A percentile compares a stretch with the other conserved stretches of the same genome.
Conservation (phyloP, 495 filamentous ascomycete species). For the Lasiosphaeria miniovina region DNA sequence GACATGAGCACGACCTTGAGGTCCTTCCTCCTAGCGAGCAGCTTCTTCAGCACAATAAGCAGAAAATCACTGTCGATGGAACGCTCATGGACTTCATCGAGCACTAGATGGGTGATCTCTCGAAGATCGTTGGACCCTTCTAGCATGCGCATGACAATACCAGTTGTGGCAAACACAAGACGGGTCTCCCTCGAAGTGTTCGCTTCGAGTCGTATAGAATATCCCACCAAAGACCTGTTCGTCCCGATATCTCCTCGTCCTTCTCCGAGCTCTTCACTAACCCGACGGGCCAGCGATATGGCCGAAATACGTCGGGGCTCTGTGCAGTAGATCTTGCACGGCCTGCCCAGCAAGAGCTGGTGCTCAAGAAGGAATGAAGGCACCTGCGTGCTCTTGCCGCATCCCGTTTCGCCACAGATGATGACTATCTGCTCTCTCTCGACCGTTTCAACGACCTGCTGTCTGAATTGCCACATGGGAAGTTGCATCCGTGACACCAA, state of each 20-base stretch:
- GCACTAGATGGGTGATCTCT: conserved; percentile 86
- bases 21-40: conserved; percentile 67
- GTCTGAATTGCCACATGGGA: conserved; percentile 83
- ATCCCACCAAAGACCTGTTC: conserved; percentile 78
- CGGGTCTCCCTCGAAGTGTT: conserved; percentile 76
- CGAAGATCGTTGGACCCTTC: conserved; percentile 79
- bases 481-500: conserved; percentile 63
- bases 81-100: conserved; percentile 94
- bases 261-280: conserved; percentile 93
- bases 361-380: conserved; percentile 89
- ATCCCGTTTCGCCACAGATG: conserved; percentile 93
- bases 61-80: conserved; percentile 96
- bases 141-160: conserved; percentile 95
- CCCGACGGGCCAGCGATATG: conserved; percentile 83
- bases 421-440: conserved; percentile 78
- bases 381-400: conserved; percentile 95
- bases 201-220: conserved; percentile 87
- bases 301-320: conserved; percentile 96
- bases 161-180: conserved; percentile 81
- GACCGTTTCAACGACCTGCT: conserved; percentile 69
- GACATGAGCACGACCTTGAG: conserved; percentile 90
- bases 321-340: conserved; percentile 91
- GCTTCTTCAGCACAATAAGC: conserved; percentile 79
- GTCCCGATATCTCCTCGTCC: conserved; percentile 77
- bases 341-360: conserved; percentile 71